These are phyloP conservation scores for Vigna nakashimae DNA, from an alignment of 306 rosid genomes.

Conservation along the genomic window DNA sequence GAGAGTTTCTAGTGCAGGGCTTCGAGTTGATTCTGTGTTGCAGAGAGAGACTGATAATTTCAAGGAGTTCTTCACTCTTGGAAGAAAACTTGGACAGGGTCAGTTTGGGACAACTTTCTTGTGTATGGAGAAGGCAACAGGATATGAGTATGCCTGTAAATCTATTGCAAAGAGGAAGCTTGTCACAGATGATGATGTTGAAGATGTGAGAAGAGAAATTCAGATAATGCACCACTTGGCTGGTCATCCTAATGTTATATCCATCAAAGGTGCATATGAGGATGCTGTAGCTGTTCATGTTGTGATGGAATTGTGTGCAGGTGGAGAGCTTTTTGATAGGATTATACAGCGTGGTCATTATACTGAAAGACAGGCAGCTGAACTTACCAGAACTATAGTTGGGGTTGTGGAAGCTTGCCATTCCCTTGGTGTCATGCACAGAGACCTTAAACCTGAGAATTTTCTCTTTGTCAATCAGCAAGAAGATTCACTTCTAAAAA, in stretches of 20 bases:
- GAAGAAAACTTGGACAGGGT: constrained; percentile 92
- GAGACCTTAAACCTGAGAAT: constrained; percentile 98
- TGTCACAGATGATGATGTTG: constrained; percentile 84
- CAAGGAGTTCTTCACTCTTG: constrained; percentile 76
- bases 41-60: constrained; percentile 74
- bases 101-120: constrained; percentile 86
- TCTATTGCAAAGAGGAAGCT: constrained; percentile 96
- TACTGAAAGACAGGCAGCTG: constrained; percentile 95
- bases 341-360: constrained; percentile 93
- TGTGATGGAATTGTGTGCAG: constrained; percentile 97
- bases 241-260: constrained; percentile 90
- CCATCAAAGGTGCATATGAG: constrained; percentile 95
- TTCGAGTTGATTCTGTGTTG: constrained; percentile 76
- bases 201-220: constrained; percentile 98
- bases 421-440: constrained; percentile 93
- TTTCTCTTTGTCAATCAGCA: constrained; percentile 85
- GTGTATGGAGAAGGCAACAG: constrained; percentile 84
- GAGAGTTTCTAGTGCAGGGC: constrained; percentile 93
- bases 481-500: constrained; percentile 95
- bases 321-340: constrained; percentile 98
- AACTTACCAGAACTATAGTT: constrained; percentile 87
- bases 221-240: constrained; percentile 99
- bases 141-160: constrained; percentile 86
- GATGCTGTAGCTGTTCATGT: constrained; percentile 94
- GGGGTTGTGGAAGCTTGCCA: constrained; percentile 97